A percentile compares a stretch with the other conserved stretches of the same genome.
Evolutionary conservation across 441 rosid genomes (phyloP).

Genomic region (Adansonia madagascariensis): DNA sequence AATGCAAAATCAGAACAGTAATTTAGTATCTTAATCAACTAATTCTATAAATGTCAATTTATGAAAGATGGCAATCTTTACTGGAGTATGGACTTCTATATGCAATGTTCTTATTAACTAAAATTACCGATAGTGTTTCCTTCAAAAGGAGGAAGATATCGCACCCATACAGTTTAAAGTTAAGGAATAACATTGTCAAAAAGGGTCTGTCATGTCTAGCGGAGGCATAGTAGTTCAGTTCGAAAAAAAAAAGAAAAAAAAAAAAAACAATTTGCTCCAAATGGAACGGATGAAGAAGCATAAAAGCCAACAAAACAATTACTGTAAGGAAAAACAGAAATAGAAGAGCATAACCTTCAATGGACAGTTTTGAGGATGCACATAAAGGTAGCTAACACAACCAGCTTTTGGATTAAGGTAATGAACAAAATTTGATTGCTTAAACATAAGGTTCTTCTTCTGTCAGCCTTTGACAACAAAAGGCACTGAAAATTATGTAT

Average conservation of each 20-base stretch:
- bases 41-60: neutral
- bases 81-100: neutral
- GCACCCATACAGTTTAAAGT: neutral
- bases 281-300: neutral
- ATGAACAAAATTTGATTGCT: neutral
- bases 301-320: neutral
- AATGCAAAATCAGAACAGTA: neutral
- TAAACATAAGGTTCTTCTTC: neutral
- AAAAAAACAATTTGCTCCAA: constrained; percentile 8
- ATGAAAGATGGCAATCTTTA: neutral
- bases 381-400: neutral
- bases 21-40: constrained; percentile 1
- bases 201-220: neutral
- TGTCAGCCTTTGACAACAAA: neutral
- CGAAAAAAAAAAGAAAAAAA: no score
- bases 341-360: neutral
- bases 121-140: neutral
- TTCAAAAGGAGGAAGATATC: constrained; percentile 10
- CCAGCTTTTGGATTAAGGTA: neutral
- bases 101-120: neutral
- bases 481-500: neutral
- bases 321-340: neutral
- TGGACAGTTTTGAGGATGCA: neutral
- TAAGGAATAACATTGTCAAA: neutral
- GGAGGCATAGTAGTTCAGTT: constrained; percentile 8